Percentiles rank a stretch among this genome's conserved stretches.
Conservation (phyloP, 306 rosid species). For the Rubus parviflorus region DNA sequence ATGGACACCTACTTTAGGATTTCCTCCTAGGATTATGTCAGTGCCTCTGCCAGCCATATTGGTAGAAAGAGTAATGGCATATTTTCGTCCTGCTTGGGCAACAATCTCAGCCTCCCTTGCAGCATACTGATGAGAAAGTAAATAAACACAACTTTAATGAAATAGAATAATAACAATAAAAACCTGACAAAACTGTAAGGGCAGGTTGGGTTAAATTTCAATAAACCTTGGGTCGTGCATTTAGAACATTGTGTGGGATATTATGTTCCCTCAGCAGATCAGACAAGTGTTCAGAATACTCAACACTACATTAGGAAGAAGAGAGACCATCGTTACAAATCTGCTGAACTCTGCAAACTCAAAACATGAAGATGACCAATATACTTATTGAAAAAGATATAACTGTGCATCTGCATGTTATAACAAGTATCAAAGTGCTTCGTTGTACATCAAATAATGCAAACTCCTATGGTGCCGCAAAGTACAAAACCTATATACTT, state of each 20-base stretch:
- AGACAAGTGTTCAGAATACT: constrained; percentile 85
- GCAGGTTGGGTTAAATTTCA: constrained; percentile 13
- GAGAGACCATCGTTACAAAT: constrained; percentile 29
- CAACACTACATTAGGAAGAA: constrained; percentile 67
- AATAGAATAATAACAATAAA: neutral
- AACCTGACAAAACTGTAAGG: constrained; percentile 14
- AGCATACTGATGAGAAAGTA: constrained; percentile 64
- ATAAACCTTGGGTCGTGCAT: constrained; percentile 91
- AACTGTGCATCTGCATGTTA: neutral
- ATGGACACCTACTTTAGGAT: constrained; percentile 76
- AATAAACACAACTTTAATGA: neutral
- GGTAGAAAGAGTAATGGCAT: constrained; percentile 94
- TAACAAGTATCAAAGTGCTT: neutral
- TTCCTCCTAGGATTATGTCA: constrained; percentile 97
- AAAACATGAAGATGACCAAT: constrained; percentile 20
- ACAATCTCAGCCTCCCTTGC: constrained; percentile 93
- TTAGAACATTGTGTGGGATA: constrained; percentile 90
- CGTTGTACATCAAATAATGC: neutral
- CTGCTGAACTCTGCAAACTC: constrained; percentile 13
- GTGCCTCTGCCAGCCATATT: constrained; percentile 99
- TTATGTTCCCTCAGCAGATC: constrained; percentile 73
- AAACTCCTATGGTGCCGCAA: neutral
- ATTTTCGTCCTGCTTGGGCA: constrained; percentile 94
- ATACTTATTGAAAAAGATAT: neutral
- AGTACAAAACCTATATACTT: constrained; percentile 7